Percentiles rank a stretch among this genome's conserved stretches.
These are phyloP conservation scores for Cladorrhinum sp. DNA, from an alignment of 2,329 filamentous ascomycete species.

Conservation along the genomic window DNA sequence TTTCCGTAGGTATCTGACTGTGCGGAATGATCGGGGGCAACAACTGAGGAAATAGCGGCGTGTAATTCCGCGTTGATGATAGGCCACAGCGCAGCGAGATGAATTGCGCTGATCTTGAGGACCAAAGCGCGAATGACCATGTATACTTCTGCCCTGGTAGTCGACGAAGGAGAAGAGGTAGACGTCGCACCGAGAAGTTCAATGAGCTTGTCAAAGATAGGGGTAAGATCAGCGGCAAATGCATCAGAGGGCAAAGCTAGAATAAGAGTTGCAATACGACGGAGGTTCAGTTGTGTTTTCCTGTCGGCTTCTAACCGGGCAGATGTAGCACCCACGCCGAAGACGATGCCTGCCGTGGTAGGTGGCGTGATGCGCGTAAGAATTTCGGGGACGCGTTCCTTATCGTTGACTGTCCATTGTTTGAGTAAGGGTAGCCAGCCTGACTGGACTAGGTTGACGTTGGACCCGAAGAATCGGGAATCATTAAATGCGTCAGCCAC, in stretches of 20 bases:
- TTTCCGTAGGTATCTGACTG: conserved; percentile 73
- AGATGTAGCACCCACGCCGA: conserved; percentile 94
- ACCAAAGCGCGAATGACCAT: conserved; percentile 81
- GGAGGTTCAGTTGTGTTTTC: conserved; percentile 84
- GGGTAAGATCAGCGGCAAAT: conserved; percentile 71
- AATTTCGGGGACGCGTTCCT: conserved; percentile 81
- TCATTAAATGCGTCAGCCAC: conserved; percentile 91
- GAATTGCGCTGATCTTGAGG: conserved; percentile 73
- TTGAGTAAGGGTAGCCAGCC: conserved; percentile 81
- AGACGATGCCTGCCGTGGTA: conserved; percentile 92
- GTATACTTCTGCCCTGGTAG: conserved; percentile 84
- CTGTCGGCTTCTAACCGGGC: conserved; percentile 93
- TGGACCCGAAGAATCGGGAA: conserved; percentile 74
- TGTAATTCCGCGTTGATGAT: conserved; percentile 84
- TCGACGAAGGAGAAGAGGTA: conserved; percentile 87
- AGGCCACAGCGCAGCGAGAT: conserved; percentile 85
- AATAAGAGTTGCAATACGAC: conserved; percentile 75
- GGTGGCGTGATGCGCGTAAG: conserved; percentile 76
- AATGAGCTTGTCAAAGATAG: conserved; percentile 76
- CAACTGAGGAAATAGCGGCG: conserved; percentile 70
- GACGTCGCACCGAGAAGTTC: conserved; percentile 81
- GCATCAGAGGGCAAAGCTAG: conserved; percentile 74
- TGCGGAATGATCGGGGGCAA: conserved; percentile 61
- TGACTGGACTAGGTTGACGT: conserved; percentile 60
- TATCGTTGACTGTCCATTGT: conserved; percentile 83